Conservation (phyloP, 2,329 filamentous ascomycete genomes). For the Emydomyces testavorans region DNA sequence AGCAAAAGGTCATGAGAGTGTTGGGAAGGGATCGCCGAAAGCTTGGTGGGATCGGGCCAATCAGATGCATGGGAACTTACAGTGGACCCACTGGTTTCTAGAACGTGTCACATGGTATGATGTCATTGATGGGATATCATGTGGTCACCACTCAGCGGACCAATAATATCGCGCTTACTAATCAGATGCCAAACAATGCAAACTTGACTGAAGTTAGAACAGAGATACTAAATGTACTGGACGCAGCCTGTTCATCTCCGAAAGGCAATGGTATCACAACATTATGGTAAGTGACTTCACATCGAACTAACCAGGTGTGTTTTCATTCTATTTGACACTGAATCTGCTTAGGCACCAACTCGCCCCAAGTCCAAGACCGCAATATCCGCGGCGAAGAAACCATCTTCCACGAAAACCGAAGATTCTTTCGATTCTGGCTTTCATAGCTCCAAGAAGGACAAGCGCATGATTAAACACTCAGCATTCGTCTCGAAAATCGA, state of each 20-base stretch:
- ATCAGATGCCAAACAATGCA: conserved; percentile 1
- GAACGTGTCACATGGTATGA: conserved; percentile 1
- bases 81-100: too few species aligned
- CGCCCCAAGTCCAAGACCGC: conserved; percentile 18
- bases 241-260: too few species aligned
- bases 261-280: too few species aligned
- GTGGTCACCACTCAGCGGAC: too few species aligned
- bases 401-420: conserved; percentile 11
- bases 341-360: conserved; percentile 22
- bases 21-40: not conserved
- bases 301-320: not conserved
- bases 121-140: not conserved
- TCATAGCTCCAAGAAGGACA: conserved; percentile 67
- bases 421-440: conserved; percentile 39
- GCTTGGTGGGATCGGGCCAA: not conserved
- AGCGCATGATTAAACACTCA: conserved; percentile 69
- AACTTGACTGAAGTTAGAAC: not conserved
- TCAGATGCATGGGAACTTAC: too few species aligned
- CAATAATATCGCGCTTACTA: too few species aligned
- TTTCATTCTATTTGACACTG: not conserved
- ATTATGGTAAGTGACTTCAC: too few species aligned
- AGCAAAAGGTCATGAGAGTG: not conserved
- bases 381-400: conserved; percentile 16
- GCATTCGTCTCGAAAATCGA: conserved; percentile 65
- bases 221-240: too few species aligned